phyloP scores from a whole-genome alignment of 306 rosid species.

The Purshia tridentata region DNA sequence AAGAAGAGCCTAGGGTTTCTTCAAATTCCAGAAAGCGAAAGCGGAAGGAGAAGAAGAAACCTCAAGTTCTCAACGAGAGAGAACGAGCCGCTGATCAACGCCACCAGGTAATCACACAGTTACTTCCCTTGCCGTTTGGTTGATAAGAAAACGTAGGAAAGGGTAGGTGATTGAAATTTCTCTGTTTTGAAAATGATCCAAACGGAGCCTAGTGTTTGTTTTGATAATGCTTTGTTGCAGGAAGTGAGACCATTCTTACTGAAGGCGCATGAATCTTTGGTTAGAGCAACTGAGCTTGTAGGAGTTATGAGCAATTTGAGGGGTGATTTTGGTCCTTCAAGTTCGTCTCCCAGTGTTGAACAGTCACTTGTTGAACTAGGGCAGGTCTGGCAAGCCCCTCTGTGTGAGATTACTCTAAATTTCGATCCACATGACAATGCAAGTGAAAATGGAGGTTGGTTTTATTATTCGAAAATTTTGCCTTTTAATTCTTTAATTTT shows the following conservation, averaged over 20 bases:
- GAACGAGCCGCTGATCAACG: constrained; percentile 72
- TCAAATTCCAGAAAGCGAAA: constrained; percentile 50
- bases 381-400: constrained; percentile 51
- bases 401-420: constrained; percentile 57
- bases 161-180: background rate
- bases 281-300: constrained; percentile 47
- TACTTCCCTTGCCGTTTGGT: background rate
- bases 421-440: constrained; percentile 18
- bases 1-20: constrained; percentile 21
- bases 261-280: constrained; percentile 61
- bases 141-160: background rate
- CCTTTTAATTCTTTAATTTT: background rate
- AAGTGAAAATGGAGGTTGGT: constrained; percentile 47
- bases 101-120: constrained; percentile 49
- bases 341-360: constrained; percentile 20
- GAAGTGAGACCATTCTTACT: constrained; percentile 64
- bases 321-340: constrained; percentile 32
- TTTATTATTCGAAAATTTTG: background rate
- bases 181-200: background rate
- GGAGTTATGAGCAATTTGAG: constrained; percentile 46
- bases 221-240: constrained; percentile 31
- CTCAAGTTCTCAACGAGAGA: constrained; percentile 58
- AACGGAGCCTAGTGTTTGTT: background rate
- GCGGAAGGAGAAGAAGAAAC: constrained; percentile 42
- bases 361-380: constrained; percentile 59